Base-by-base conservation (phyloP, 108 stramenopile species). In the Cyclotella kingstonii region DNA sequence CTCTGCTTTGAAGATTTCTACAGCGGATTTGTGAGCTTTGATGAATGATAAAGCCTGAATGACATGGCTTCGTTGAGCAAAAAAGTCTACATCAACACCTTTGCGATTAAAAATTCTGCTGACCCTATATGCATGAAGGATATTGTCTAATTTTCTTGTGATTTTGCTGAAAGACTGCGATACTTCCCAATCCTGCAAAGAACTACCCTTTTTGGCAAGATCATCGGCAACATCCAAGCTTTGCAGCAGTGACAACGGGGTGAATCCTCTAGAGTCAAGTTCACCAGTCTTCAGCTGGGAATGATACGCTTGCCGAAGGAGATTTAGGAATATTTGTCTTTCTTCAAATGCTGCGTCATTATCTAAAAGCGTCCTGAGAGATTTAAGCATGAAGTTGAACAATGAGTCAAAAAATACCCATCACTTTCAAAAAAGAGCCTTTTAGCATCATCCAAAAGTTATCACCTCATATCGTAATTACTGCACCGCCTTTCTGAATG, bases 11-110 rank as follows among this genome's bases (percentile, higher is more conserved):
- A 77, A 67, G 0, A 22, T 66, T 44, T 45, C 58, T 41, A 66
- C 70, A 1, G 54, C 56, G 28, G 17, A 35, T 2, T 15, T 8
- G 39, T 72, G 76, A 0, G 76, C 70, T 5, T 72, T 44, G 34
- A 77, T 76, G 54, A 76, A 70, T 23, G 55, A 51, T 10, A 76
- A 47, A 2, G 68, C 55, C 19, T 51, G 62, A 3, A 68, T 29
- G 0, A 76, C 75, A 12, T 70, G 43, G 6, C 47, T 56, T 4
- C 75, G 51, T 12, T 62, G 60, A 27, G 22, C 28, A 53, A 38
- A 33, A 34, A 61, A 60, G 30, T 69, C 57, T 39, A 54, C 60
- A 17, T 70, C 68, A 1, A 49, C 39, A 19, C 51, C 22, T 21
- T 61, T 22, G 9, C 41, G 48, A 40, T 60, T 67, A 7, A 46